Conservation (phyloP, 805 yeast species). For the Wickerhamiella alocasiicola region DNA sequence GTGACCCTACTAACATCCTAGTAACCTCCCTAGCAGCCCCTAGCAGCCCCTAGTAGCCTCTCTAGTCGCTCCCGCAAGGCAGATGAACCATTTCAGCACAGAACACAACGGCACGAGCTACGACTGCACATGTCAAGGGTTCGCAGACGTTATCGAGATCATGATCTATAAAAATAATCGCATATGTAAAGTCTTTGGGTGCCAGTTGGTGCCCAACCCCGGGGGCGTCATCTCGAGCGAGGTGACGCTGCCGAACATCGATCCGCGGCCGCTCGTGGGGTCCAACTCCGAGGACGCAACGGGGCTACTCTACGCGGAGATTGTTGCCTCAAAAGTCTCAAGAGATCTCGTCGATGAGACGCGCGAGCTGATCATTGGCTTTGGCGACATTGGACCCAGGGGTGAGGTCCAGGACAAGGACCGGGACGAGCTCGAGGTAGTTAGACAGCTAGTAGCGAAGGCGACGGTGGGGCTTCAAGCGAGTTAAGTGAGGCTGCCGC, state of each 20-base stretch:
- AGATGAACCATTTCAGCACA: conserved; percentile 11
- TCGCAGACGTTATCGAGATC: conserved; percentile 24
- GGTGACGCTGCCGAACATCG: conserved; percentile 16
- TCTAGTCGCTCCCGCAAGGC: too few species aligned
- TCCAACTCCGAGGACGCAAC: conserved; percentile 19
- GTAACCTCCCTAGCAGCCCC: too few species aligned
- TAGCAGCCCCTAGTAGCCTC: too few species aligned
- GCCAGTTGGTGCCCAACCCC: conserved; percentile 20
- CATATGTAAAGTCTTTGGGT: conserved; percentile 21
- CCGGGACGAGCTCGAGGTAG: conserved; percentile 23
- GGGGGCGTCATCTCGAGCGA: conserved; percentile 13
- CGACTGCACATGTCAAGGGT: conserved; percentile 24
- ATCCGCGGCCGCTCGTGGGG: conserved; percentile 20
- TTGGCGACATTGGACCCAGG: conserved; percentile 23
- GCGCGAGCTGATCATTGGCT: conserved; percentile 25
- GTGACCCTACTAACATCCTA: too few species aligned
- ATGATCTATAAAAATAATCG: conserved; percentile 25
- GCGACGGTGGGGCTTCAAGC: too few species aligned
- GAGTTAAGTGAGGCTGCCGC: too few species aligned
- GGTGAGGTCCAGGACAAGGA: conserved; percentile 19
- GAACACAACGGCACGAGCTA: conserved; percentile 18
- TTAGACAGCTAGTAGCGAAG: conserved; percentile 20
- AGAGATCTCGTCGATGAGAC: conserved; percentile 25
- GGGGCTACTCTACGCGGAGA: conserved; percentile 25
- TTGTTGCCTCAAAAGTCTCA: conserved; percentile 25